Conservation (phyloP, 1,139 yeast genomes). For the Yamadazyma trypodendri region DNA sequence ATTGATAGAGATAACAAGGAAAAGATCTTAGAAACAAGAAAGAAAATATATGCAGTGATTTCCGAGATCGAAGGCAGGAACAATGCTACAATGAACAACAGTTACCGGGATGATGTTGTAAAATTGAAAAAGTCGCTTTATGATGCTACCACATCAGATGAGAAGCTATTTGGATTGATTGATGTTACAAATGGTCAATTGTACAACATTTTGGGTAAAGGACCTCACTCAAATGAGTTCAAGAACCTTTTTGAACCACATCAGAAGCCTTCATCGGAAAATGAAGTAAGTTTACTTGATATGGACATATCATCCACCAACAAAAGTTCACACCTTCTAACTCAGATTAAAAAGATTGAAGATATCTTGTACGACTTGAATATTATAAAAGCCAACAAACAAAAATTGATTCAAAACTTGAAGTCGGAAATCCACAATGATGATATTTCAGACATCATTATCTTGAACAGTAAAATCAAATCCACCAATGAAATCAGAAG, state of each 20-base stretch:
- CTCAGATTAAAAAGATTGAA: constrained; percentile 42
- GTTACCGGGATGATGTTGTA: constrained; percentile 50
- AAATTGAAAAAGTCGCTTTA: constrained; percentile 63
- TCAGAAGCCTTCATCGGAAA: constrained; percentile 14
- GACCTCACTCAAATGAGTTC: constrained; percentile 33
- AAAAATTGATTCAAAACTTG: constrained; percentile 58
- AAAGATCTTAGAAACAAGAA: constrained; percentile 29
- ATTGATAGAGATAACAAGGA: constrained; percentile 26
- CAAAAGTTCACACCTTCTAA: constrained; percentile 40
- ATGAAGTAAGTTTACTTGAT: constrained; percentile 57
- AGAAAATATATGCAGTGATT: constrained; percentile 40
- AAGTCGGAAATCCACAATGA: constrained; percentile 75
- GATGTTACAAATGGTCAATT: constrained; percentile 25
- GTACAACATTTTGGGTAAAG: constrained; percentile 31
- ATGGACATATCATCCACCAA: constrained; percentile 22
- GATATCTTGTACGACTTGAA: constrained; percentile 46
- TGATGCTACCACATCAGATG: constrained; percentile 69
- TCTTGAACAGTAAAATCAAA: constrained; percentile 61
- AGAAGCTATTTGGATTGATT: constrained; percentile 44
- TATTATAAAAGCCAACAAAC: constrained; percentile 56
- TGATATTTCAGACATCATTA: constrained; percentile 77
- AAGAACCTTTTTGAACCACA: constrained; percentile 25
- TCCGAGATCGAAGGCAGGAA: constrained; percentile 33
- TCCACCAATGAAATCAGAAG: constrained; percentile 57
- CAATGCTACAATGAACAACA: not conserved